phyloP scores from a whole-genome alignment of 768 basidiomycete species.

The Lanmaoa pseudosensibilis region DNA sequence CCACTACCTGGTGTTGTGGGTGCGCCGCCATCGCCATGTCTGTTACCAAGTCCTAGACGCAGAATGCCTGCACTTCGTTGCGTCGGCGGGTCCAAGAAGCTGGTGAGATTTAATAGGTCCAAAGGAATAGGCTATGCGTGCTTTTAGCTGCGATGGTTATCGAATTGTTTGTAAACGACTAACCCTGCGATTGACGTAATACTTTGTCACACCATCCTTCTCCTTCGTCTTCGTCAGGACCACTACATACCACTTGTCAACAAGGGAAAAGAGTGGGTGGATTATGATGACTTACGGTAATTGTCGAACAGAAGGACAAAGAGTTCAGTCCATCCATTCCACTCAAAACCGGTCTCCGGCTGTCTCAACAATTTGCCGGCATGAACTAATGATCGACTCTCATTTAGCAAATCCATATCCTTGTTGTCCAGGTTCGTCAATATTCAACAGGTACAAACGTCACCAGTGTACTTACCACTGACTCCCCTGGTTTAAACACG shows the following conservation, averaged over 20 bases:
- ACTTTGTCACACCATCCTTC: constrained; percentile 71
- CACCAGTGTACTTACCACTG: constrained; percentile 43
- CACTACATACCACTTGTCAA: constrained; percentile 47
- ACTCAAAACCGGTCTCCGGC: constrained; percentile 84
- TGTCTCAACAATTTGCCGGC: constrained; percentile 82
- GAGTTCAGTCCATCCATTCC: constrained; percentile 89
- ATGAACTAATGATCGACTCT: constrained; percentile 80
- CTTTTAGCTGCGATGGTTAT: not conserved
- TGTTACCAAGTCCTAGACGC: constrained; percentile 51
- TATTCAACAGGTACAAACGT: not conserved
- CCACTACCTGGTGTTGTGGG: constrained; percentile 30
- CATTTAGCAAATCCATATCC: constrained; percentile 89
- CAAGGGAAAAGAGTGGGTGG: not conserved
- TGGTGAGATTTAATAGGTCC: constrained; percentile 82
- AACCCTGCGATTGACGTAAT: constrained; percentile 79
- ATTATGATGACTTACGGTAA: constrained; percentile 61
- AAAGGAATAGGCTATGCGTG: constrained; percentile 80
- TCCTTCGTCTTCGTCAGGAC: constrained; percentile 87
- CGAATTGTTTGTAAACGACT: constrained; percentile 22
- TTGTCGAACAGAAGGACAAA: constrained; percentile 94
- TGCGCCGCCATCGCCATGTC: constrained; percentile 30
- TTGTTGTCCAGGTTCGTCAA: constrained; percentile 22
- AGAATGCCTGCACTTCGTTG: constrained; percentile 75
- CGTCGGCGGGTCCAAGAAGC: constrained; percentile 77
- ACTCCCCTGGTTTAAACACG: constrained; percentile 76